A percentile compares a stretch with the other conserved stretches of the same genome.
Evolutionary conservation across 257 asterid species (phyloP).

Genomic region (Scutellaria barbata): DNA sequence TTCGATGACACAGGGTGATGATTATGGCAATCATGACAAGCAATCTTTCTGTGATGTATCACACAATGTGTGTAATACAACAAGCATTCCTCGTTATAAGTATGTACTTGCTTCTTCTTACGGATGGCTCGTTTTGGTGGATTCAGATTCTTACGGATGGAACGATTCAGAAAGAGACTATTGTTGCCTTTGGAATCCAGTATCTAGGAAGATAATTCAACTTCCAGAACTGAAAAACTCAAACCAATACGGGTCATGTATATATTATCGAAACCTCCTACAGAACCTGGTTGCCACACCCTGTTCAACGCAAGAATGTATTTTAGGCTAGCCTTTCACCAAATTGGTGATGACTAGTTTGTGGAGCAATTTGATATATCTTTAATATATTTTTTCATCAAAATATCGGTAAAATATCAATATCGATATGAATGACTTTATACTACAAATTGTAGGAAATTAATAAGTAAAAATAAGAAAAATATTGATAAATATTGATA

Average conservation of each 20-base stretch:
- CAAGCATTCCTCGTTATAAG: background rate
- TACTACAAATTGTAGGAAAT: no score
- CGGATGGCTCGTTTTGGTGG: background rate
- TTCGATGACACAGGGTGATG: background rate
- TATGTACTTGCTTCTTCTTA: background rate
- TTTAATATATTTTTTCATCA: no score
- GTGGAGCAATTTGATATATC: background rate
- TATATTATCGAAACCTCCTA: background rate
- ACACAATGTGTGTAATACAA: background rate
- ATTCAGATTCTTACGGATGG: no score
- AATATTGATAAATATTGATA: no score
- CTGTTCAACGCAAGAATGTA: background rate
- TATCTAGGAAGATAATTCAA: background rate
- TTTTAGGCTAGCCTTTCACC: background rate
- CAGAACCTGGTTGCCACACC: background rate
- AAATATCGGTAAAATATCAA: no score
- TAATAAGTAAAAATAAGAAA: no score
- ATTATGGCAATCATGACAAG: background rate
- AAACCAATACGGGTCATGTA: background rate
- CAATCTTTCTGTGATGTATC: background rate
- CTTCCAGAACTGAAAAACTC: background rate
- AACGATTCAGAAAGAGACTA: background rate
- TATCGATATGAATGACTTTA: no score
- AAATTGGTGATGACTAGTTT: background rate
- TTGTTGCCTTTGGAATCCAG: background rate